Evolutionary conservation across 2,329 filamentous ascomycete species (phyloP).

Genomic region (Neobulgaria alba): DNA sequence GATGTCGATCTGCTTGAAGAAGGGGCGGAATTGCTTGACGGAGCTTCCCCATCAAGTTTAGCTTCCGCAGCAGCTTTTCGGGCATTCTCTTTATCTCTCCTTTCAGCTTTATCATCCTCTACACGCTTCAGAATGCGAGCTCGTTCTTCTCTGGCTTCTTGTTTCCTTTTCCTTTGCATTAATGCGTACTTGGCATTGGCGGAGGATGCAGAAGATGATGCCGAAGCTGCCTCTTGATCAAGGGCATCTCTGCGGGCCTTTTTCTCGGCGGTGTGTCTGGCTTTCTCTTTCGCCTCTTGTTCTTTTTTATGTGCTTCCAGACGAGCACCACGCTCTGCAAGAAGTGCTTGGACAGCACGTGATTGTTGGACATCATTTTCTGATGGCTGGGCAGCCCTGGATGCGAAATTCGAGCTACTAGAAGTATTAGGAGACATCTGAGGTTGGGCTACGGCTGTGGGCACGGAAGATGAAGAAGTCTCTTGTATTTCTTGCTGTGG

Average conservation of each 20-base stretch:
- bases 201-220: constrained; percentile 8
- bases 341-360: constrained; percentile 29
- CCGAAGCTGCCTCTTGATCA: constrained; percentile 27
- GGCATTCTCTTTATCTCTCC: constrained; percentile 47
- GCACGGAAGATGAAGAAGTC: constrained; percentile 1
- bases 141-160: constrained; percentile 59
- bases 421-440: neutral
- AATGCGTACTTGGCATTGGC: constrained; percentile 41
- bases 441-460: neutral
- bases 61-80: constrained; percentile 35
- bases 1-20: constrained; percentile 2
- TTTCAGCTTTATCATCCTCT: constrained; percentile 65
- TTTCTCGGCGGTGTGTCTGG: constrained; percentile 34
- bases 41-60: constrained; percentile 18
- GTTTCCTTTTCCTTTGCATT: constrained; percentile 50
- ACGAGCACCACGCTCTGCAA: constrained; percentile 43
- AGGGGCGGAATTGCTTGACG: constrained; percentile 6
- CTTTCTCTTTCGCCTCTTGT: constrained; percentile 29
- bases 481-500: constrained; percentile 4
- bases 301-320: constrained; percentile 41
- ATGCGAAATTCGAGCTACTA: neutral
- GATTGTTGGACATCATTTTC: constrained; percentile 5
- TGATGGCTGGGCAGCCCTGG: constrained; percentile 1
- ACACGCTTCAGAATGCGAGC: constrained; percentile 66
- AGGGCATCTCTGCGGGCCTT: constrained; percentile 38